Conservation (phyloP, 331 rosid species). For the Ulmus americana region DNA sequence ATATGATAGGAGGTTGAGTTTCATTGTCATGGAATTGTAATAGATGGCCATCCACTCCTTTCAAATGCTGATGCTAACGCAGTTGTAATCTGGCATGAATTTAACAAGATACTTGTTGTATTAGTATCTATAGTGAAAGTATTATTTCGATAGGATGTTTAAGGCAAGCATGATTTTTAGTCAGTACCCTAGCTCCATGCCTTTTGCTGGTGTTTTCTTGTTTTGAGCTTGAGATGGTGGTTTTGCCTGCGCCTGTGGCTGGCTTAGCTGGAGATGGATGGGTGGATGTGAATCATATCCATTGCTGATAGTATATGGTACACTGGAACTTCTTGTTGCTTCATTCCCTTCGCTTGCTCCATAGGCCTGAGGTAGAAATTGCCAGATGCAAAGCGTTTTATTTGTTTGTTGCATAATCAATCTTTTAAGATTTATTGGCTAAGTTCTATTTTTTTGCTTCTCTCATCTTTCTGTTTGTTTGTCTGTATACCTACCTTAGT, state of each 20-base stretch:
- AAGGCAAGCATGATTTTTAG: constrained; percentile 18
- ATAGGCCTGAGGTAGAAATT: constrained; percentile 39
- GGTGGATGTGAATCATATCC: constrained; percentile 41
- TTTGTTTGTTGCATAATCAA: constrained; percentile 19
- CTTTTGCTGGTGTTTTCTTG: constrained; percentile 32
- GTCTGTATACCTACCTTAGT: not conserved
- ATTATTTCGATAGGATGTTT: not conserved
- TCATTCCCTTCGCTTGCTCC: constrained; percentile 35
- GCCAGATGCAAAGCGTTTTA: not conserved
- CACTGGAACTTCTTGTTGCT: constrained; percentile 35
- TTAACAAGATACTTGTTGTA: constrained; percentile 4
- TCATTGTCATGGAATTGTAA: constrained; percentile 22
- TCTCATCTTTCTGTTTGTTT: too few species aligned
- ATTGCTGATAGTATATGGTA: constrained; percentile 36
- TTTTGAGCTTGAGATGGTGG: constrained; percentile 47
- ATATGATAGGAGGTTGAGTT: constrained; percentile 29
- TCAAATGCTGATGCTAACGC: constrained; percentile 33
- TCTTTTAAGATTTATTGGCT: not conserved
- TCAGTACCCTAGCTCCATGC: constrained; percentile 59
- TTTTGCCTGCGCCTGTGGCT: constrained; percentile 45
- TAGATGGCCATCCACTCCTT: constrained; percentile 19
- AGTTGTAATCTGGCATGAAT: constrained; percentile 54
- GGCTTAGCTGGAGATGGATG: constrained; percentile 63
- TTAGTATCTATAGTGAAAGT: not conserved
- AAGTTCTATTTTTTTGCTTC: constrained; percentile 10